Evolutionary conservation across 768 basidiomycete genomes (phyloP).

Genomic region (Tremella mesenterica): DNA sequence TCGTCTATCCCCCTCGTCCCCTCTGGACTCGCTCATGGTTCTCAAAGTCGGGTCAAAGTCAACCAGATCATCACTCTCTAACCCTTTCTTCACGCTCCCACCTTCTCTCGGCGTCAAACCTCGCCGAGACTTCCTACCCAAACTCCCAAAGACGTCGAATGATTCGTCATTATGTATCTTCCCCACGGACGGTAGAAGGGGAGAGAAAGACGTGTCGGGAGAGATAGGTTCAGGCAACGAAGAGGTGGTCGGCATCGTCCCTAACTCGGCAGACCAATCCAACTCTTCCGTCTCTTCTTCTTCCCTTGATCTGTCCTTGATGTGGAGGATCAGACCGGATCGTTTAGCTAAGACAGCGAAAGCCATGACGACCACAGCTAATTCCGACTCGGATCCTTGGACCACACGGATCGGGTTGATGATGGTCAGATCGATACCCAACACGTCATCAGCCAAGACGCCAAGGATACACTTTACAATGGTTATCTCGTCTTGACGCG

Average conservation of each 20-base stretch:
- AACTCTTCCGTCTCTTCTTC: not conserved
- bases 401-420: slow-evolving; percentile 13
- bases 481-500: slow-evolving; percentile 7
- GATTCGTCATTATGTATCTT: not conserved
- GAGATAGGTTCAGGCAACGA: slow-evolving; percentile 2
- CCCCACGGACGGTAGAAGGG: not conserved
- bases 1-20: not conserved
- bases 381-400: slow-evolving; percentile 4
- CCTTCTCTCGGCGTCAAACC: too few relatives aligned
- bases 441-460: slow-evolving; percentile 16
- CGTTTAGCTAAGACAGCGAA: slow-evolving; percentile 19
- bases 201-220: slow-evolving; percentile 5
- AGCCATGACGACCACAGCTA: slow-evolving; percentile 22
- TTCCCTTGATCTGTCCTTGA: not conserved
- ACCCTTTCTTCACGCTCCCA: too few relatives aligned
- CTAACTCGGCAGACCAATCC: slow-evolving; percentile 1
- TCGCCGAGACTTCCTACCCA: too few relatives aligned
- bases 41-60: not conserved
- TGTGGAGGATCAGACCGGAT: slow-evolving; percentile 4
- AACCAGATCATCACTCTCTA: too few relatives aligned
- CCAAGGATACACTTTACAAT: slow-evolving; percentile 20
- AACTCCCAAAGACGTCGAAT: slow-evolving; percentile 6
- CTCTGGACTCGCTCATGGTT: not conserved
- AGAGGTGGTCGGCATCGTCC: not conserved
- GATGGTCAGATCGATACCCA: slow-evolving; percentile 19